Conservation (phyloP, 371 early-diverging fungal genomes). For the Apophysomyces sp. region DNA sequence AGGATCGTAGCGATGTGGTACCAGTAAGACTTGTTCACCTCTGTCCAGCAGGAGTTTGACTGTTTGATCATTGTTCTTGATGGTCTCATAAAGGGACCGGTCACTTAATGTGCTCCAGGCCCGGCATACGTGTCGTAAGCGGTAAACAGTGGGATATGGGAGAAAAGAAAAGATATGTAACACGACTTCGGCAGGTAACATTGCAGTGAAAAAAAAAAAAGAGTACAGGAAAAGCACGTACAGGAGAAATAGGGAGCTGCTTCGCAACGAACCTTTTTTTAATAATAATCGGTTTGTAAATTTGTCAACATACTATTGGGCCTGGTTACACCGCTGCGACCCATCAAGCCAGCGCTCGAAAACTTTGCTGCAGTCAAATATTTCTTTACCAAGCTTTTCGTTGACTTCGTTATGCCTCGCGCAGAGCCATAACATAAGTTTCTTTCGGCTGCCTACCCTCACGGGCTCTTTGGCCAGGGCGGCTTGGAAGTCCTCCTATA, state of each 20-base stretch:
- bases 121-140: constrained; percentile 26
- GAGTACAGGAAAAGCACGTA: too few relatives aligned
- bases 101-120: constrained; percentile 25
- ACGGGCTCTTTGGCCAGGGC: constrained; percentile 82
- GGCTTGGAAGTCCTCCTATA: constrained; percentile 71
- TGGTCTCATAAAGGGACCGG: constrained; percentile 27
- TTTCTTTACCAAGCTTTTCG: constrained; percentile 83
- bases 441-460: constrained; percentile 67
- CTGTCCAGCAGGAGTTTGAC: constrained; percentile 15
- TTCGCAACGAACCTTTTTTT: too few relatives aligned
- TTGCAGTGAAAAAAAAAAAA: too few relatives aligned
- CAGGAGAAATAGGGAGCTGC: too few relatives aligned
- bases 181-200: constrained; percentile 32
- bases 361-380: constrained; percentile 93
- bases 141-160: constrained; percentile 30
- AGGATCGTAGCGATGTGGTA: constrained; percentile 24
- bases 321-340: constrained; percentile 19
- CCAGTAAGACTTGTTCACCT: constrained; percentile 11
- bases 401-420: constrained; percentile 98
- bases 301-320: not conserved
- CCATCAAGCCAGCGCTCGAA: constrained; percentile 92
- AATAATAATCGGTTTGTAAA: not conserved
- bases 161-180: constrained; percentile 31
- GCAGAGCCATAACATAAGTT: constrained; percentile 93
- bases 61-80: constrained; percentile 15